phyloP scores from a whole-genome alignment of 2,329 filamentous ascomycete species.

The Exophiala bonariae region DNA sequence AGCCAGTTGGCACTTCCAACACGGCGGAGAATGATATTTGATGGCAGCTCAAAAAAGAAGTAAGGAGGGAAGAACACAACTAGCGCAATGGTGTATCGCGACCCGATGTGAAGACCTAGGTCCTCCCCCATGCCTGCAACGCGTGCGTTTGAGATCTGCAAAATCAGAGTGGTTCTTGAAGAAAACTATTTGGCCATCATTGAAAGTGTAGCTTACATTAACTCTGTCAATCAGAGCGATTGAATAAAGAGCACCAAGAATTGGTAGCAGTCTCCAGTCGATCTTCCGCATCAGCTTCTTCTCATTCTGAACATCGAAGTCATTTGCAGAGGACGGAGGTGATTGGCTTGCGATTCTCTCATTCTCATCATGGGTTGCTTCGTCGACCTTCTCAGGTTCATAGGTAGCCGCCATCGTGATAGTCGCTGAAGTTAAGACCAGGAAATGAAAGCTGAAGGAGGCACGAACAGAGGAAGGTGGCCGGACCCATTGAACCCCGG shows the following conservation, averaged over 20 bases:
- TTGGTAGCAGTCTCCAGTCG: constrained; percentile 31
- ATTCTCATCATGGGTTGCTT: not conserved
- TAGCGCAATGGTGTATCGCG: constrained; percentile 68
- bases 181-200: too few species aligned
- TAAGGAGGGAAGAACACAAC: constrained; percentile 71
- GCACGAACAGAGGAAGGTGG: too few species aligned
- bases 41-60: constrained; percentile 59
- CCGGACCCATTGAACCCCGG: too few species aligned
- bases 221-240: constrained; percentile 20
- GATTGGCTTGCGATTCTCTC: not conserved
- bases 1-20: constrained; percentile 61
- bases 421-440: too few species aligned
- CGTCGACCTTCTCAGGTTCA: not conserved
- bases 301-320: not conserved
- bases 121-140: constrained; percentile 27
- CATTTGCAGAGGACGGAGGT: not conserved
- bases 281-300: constrained; percentile 18
- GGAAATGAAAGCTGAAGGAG: too few species aligned
- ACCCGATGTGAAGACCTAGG: constrained; percentile 46
- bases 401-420: constrained; percentile 2
- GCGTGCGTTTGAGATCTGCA: constrained; percentile 29
- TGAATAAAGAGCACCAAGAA: constrained; percentile 28
- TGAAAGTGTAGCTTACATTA: constrained; percentile 22
- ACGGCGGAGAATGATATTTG: constrained; percentile 45
- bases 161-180: too few species aligned